Evolutionary conservation across 331 rosid genomes (phyloP).

Genomic region (Acacia pycnantha): DNA sequence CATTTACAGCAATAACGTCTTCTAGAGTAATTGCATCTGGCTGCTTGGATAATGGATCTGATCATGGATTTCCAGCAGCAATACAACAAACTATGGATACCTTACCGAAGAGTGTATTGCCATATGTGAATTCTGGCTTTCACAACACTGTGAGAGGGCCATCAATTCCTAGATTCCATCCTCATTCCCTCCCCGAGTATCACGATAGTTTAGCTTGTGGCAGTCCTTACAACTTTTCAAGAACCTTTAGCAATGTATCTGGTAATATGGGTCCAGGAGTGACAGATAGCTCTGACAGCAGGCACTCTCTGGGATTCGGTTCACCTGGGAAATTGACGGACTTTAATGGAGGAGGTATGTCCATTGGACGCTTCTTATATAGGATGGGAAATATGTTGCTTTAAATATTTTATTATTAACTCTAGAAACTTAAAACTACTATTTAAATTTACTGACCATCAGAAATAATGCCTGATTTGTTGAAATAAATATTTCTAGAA

Average conservation of each 20-base stretch:
- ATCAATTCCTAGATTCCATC: constrained; percentile 52
- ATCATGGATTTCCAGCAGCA: constrained; percentile 48
- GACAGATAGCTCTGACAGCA: constrained; percentile 46
- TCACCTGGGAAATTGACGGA: constrained; percentile 47
- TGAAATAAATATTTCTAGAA: neutral
- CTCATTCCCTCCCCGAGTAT: constrained; percentile 66
- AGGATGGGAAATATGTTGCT: neutral
- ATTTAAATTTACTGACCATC: neutral
- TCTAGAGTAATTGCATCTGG: constrained; percentile 44
- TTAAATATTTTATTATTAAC: neutral
- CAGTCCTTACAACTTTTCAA: constrained; percentile 40
- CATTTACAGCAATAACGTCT: constrained; percentile 32
- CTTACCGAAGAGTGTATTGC: constrained; percentile 38
- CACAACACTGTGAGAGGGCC: constrained; percentile 44
- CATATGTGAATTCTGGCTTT: constrained; percentile 47
- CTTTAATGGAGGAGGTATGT: constrained; percentile 55
- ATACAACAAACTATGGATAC: constrained; percentile 35
- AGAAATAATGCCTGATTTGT: neutral
- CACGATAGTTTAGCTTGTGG: constrained; percentile 50
- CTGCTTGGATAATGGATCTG: constrained; percentile 44
- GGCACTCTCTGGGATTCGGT: constrained; percentile 40
- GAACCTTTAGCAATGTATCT: constrained; percentile 37
- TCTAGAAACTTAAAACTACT: neutral
- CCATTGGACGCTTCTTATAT: constrained; percentile 4
- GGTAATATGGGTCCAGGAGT: constrained; percentile 40